Conservation (phyloP, 768 basidiomycete species). For the Cyathus striatus region DNA sequence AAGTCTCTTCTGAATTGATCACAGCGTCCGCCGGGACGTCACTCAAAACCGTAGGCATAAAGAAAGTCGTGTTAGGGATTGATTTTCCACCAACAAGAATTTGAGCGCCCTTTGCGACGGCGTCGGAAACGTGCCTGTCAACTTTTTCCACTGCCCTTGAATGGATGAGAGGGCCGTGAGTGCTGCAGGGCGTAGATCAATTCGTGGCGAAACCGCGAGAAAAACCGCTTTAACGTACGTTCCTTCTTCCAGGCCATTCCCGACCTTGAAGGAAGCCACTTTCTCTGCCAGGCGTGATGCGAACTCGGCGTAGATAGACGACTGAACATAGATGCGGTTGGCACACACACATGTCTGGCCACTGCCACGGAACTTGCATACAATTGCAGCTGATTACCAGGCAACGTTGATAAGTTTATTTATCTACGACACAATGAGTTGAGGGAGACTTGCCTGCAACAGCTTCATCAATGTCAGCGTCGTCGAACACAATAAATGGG, state of each 20-base stretch:
- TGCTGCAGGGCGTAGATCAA: slow-evolving; percentile 36
- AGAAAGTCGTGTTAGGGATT: slow-evolving; percentile 60
- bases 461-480: slow-evolving; percentile 89
- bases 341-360: slow-evolving; percentile 89
- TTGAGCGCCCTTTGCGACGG: slow-evolving; percentile 79
- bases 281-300: slow-evolving; percentile 80
- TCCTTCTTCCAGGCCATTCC: slow-evolving; percentile 76
- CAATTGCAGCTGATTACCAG: slow-evolving; percentile 49
- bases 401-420: too few relatives aligned
- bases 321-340: slow-evolving; percentile 92
- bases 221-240: slow-evolving; percentile 41
- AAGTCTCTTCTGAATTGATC: slow-evolving; percentile 84
- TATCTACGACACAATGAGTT: too few relatives aligned
- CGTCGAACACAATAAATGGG: slow-evolving; percentile 95
- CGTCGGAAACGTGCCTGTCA: slow-evolving; percentile 80
- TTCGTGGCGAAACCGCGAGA: not conserved
- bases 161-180: slow-evolving; percentile 95
- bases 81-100: slow-evolving; percentile 86
- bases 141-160: slow-evolving; percentile 82
- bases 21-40: slow-evolving; percentile 71
- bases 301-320: slow-evolving; percentile 88
- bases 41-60: slow-evolving; percentile 81
- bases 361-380: slow-evolving; percentile 74
- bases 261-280: slow-evolving; percentile 81
- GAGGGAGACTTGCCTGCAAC: slow-evolving; percentile 58